Conservation (phyloP, 192 early-diverging fungal genomes). For the Coemansia sp. region DNA sequence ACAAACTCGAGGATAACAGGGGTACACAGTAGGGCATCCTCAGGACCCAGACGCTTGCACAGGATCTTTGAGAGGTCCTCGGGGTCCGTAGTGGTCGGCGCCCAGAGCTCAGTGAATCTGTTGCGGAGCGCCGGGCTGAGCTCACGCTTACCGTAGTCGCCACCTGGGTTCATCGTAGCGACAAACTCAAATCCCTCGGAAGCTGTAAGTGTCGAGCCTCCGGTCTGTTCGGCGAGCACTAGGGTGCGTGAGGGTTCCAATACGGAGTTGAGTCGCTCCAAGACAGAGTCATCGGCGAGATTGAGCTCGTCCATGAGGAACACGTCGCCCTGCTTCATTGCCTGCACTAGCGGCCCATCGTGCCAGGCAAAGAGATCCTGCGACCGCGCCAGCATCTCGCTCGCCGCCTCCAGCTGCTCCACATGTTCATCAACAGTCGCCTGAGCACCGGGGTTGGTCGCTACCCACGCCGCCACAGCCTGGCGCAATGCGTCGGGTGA, state of each 20-base stretch:
- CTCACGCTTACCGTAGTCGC: constrained; percentile 99
- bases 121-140: constrained; percentile 96
- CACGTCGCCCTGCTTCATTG: constrained; percentile 81
- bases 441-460: constrained; percentile 14
- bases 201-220: constrained; percentile 64
- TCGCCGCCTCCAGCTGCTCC: constrained; percentile 20
- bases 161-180: constrained; percentile 99
- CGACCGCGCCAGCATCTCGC: constrained; percentile 35
- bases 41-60: constrained; percentile 53
- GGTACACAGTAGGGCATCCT: constrained; percentile 50
- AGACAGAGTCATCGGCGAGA: constrained; percentile 95
- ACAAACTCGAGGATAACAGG: constrained; percentile 79
- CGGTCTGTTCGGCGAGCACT: constrained; percentile 89
- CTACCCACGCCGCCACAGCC: constrained; percentile 17
- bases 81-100: constrained; percentile 77
- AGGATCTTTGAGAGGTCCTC: constrained; percentile 75
- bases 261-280: constrained; percentile 94
- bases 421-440: constrained; percentile 4
- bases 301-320: constrained; percentile 99
- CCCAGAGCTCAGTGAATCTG: constrained; percentile 98
- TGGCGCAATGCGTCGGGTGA: constrained; percentile 18
- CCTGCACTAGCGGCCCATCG: constrained; percentile 91
- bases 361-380: constrained; percentile 91
- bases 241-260: constrained; percentile 84
- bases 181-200: constrained; percentile 82